Conservation (phyloP, 805 yeast genomes). For the Spathaspora hagerdaliae region DNA sequence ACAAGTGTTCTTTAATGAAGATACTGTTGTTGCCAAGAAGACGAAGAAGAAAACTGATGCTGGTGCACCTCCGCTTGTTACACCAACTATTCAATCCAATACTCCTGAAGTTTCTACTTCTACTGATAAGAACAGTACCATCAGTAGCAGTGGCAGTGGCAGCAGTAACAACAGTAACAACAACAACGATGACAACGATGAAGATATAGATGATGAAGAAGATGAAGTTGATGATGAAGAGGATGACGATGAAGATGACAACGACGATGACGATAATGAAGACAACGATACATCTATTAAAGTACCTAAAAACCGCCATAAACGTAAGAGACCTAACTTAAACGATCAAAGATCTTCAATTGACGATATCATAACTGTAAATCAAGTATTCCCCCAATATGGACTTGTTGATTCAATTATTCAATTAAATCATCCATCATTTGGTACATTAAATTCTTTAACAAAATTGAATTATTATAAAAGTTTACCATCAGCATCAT, state of each 20-base stretch:
- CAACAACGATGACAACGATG: neutral
- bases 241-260: conserved; percentile 3
- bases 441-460: conserved; percentile 28
- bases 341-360: neutral
- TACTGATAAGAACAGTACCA: too few relatives aligned
- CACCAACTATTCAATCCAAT: too few relatives aligned
- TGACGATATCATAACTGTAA: conserved; percentile 29
- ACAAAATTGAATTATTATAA: conserved; percentile 36
- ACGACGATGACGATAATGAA: conserved; percentile 4
- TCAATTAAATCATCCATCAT: conserved; percentile 30
- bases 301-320: neutral
- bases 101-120: too few relatives aligned
- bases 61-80: neutral
- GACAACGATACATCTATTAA: neutral
- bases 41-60: neutral
- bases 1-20: conserved; percentile 10
- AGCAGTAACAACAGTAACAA: neutral
- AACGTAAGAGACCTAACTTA: neutral
- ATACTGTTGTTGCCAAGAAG: neutral
- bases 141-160: neutral
- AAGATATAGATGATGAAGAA: conserved; percentile 2
- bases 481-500: conserved; percentile 14
- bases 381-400: conserved; percentile 40
- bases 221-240: conserved; percentile 3
- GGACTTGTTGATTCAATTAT: conserved; percentile 25